A percentile compares a stretch with the other conserved stretches of the same genome.
Conservation (phyloP, 2,329 filamentous ascomycete species). For the Beauveria pseudobassiana region DNA sequence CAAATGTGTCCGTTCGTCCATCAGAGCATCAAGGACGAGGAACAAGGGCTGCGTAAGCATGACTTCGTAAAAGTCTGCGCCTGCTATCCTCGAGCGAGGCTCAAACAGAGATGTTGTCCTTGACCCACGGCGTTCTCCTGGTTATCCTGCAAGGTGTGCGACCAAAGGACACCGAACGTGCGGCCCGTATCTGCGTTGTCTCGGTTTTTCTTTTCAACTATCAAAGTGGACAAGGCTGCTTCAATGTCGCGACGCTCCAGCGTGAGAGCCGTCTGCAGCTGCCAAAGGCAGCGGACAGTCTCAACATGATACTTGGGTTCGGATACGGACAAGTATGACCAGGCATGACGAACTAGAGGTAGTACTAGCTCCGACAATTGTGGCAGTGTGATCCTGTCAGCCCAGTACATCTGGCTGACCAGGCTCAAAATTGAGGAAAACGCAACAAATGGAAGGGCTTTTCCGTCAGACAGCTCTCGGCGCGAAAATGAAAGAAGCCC, state of each 20-base stretch:
- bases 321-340: slow-evolving; percentile 72
- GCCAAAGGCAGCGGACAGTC: slow-evolving; percentile 78
- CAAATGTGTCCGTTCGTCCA: slow-evolving; percentile 63
- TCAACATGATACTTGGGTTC: slow-evolving; percentile 93
- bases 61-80: slow-evolving; percentile 57
- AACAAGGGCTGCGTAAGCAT: slow-evolving; percentile 78
- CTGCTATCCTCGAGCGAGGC: slow-evolving; percentile 35
- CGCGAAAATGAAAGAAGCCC: slow-evolving; percentile 45
- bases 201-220: slow-evolving; percentile 45
- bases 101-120: slow-evolving; percentile 21
- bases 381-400: slow-evolving; percentile 42
- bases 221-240: slow-evolving; percentile 63
- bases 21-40: slow-evolving; percentile 69
- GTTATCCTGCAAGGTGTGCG: slow-evolving; percentile 63
- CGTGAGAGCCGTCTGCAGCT: slow-evolving; percentile 67
- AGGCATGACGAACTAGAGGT: slow-evolving; percentile 63
- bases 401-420: slow-evolving; percentile 46
- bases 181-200: slow-evolving; percentile 54
- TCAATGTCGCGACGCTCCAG: slow-evolving; percentile 67
- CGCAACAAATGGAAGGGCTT: slow-evolving; percentile 40
- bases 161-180: slow-evolving; percentile 72
- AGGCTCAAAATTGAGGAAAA: slow-evolving; percentile 55
- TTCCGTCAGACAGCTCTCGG: slow-evolving; percentile 32
- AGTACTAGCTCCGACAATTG: slow-evolving; percentile 57
- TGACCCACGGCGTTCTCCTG: slow-evolving; percentile 43